Conservation (phyloP, 257 asterid genomes). For the Lycium ferocissimum region DNA sequence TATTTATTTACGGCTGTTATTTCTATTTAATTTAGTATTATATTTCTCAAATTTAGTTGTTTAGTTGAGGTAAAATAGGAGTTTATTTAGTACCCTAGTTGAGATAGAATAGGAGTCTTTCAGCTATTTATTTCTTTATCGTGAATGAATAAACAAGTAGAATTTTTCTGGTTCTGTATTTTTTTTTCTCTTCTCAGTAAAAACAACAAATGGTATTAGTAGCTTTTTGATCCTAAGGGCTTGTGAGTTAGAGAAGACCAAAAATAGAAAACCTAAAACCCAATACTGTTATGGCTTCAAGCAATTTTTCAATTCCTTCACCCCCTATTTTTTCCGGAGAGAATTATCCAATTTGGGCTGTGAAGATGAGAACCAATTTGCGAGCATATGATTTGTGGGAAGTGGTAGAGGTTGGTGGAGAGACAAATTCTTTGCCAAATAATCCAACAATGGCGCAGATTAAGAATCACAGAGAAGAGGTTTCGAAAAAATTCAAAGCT, state of each 20-base stretch:
- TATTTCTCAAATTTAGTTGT: neutral
- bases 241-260: neutral
- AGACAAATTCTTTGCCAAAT: neutral
- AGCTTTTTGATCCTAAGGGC: neutral
- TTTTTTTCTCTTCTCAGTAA: neutral
- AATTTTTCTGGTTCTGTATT: neutral
- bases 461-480: neutral
- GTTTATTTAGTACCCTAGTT: neutral
- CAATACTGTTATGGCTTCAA: conserved; percentile 5
- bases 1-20: neutral
- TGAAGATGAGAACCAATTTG: neutral
- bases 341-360: neutral
- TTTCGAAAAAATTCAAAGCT: neutral
- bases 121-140: neutral
- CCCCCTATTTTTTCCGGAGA: neutral
- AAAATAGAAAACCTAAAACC: neutral
- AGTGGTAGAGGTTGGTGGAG: neutral
- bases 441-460: neutral
- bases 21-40: neutral
- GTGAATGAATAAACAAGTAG: neutral
- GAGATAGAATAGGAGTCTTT: neutral
- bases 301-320: neutral
- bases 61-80: neutral
- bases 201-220: neutral
- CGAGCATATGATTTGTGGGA: conserved; percentile 11